phyloP scores from a whole-genome alignment of 352 stramenopile genomes.

The Phytophthora meadii region DNA sequence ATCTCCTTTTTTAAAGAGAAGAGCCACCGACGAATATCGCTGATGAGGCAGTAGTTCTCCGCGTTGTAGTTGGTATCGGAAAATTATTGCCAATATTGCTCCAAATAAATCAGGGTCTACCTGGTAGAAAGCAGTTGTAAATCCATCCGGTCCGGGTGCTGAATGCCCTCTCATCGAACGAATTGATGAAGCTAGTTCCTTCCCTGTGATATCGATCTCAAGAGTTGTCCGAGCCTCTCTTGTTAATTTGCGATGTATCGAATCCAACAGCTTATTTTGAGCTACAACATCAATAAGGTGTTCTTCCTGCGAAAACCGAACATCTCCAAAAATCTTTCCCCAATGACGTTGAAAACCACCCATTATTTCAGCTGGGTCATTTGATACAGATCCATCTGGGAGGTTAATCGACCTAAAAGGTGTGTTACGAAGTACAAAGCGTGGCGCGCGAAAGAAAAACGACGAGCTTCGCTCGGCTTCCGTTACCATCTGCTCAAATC shows the following conservation, averaged over 20 bases:
- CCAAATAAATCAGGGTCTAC: conserved; percentile 1
- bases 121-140: conserved; percentile 9
- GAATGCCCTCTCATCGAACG: neutral
- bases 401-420: conserved; percentile 1
- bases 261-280: neutral
- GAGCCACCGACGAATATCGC: conserved; percentile 3
- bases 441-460: conserved; percentile 6
- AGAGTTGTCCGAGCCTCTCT: neutral
- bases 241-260: conserved; percentile 1
- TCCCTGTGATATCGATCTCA: neutral
- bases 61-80: conserved; percentile 4
- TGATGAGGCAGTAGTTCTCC: neutral
- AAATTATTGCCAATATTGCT: neutral
- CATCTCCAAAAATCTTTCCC: conserved; percentile 5
- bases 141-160: conserved; percentile 1
- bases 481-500: conserved; percentile 10
- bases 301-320: neutral
- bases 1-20: conserved; percentile 15
- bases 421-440: conserved; percentile 3
- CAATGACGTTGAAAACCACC: conserved; percentile 4
- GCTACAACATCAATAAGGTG: neutral
- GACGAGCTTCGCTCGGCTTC: neutral
- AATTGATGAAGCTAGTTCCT: neutral
- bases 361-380: neutral
- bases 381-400: neutral